Conservation (phyloP, 768 basidiomycete genomes). For the Podaxis pistillaris region DNA sequence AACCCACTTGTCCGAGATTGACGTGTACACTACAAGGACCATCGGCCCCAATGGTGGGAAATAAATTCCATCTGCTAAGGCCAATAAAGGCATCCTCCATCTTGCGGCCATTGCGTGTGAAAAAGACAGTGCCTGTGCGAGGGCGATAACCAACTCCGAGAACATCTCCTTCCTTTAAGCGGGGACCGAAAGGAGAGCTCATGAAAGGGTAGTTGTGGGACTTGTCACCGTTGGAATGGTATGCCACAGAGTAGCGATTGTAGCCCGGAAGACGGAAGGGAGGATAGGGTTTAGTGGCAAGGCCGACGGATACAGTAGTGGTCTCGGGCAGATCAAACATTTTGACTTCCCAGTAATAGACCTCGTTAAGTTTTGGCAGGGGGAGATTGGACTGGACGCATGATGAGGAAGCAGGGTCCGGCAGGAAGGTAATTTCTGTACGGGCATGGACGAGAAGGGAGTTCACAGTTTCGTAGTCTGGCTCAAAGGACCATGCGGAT, state of each 20-base stretch:
- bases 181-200: slow-evolving; percentile 75
- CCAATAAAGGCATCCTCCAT: slow-evolving; percentile 95
- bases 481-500: slow-evolving; percentile 99
- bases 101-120: slow-evolving; percentile 96
- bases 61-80: slow-evolving; percentile 87
- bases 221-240: slow-evolving; percentile 96
- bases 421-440: slow-evolving; percentile 97
- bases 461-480: slow-evolving; percentile 93
- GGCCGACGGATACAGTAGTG: slow-evolving; percentile 87
- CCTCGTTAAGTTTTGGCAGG: slow-evolving; percentile 95
- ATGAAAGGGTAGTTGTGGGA: slow-evolving; percentile 97
- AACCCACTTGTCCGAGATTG: slow-evolving; percentile 96
- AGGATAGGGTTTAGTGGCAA: slow-evolving; percentile 97
- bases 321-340: slow-evolving; percentile 93
- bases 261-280: slow-evolving; percentile 89
- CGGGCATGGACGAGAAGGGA: slow-evolving; percentile 92
- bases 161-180: slow-evolving; percentile 91
- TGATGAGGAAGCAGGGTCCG: slow-evolving; percentile 92
- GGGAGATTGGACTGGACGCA: slow-evolving; percentile 97
- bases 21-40: slow-evolving; percentile 96
- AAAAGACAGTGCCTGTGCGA: slow-evolving; percentile 97
- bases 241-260: slow-evolving; percentile 86
- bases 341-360: slow-evolving; percentile 99
- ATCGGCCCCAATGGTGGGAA: slow-evolving; percentile 95
- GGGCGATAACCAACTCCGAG: slow-evolving; percentile 96